Base-by-base conservation (phyloP, 2,329 filamentous ascomycete genomes). In the Ascochyta clinopodiicola region DNA sequence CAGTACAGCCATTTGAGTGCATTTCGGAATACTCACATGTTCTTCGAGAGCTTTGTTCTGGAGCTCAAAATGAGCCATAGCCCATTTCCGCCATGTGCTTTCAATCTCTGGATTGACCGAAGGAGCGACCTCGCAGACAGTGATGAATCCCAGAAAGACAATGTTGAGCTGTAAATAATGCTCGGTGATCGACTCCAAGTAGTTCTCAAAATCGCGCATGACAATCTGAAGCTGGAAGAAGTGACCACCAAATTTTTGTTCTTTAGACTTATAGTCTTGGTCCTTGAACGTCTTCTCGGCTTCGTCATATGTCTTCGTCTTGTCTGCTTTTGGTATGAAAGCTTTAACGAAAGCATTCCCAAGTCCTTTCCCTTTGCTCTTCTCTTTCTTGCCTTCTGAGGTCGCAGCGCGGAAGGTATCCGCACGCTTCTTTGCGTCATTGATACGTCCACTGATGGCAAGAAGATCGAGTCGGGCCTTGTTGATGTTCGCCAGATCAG, bases 351-450 rank as follows among this genome's bases (percentile, higher is more conserved):
- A 70, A 53, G 88, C 84, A 27, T 97, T 91, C 52, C 92, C 92
- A 22, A 72, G 54, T 9, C 64, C 62, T 21, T 66, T 64, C 21
- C 66, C 63, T 50, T 67, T 68, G 22, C 66, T 68, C 58, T 74
- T 73, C 55, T 74, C 66, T 45, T 75, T 74, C 58, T 73, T 73
- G 56, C 70, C 70, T 45, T 74, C 70, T 24, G 69, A 67, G 6
- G 70, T 70, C 6, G 70, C 71, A 19, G 67, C 67, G 15, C 71
- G 64, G 44, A 98, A 91, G 42, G 96, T 85, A 75, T 97, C 92
- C 56, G 94, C 92, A 48, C 96, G 93, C 78, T 94, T 96, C 79
- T 97, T 98, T 50, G 92, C 88, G 72, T 96, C 92, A 78, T 99
- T 96, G 75, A 98, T 98, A 39, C 86, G 82, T 35, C 82, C 79